These are phyloP conservation scores for Nakataea oryzae DNA, from an alignment of 2,329 filamentous ascomycete species.

Conservation along the genomic window DNA sequence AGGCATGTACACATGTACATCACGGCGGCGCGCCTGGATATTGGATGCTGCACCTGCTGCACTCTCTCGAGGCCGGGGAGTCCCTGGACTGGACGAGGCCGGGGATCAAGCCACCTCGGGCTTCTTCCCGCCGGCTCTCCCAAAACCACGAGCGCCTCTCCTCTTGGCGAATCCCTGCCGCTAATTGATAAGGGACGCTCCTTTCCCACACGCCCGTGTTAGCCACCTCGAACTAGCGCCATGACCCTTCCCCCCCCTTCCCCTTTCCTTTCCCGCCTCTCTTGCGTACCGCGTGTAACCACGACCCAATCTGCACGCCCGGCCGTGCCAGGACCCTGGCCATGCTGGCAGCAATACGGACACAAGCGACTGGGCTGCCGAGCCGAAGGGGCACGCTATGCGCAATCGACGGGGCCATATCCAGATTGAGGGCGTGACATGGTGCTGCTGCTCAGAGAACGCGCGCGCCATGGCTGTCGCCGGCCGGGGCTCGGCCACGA, in stretches of 20 bases:
- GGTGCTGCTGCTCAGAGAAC: too few relatives aligned
- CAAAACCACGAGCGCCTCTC: not conserved
- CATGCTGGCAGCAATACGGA: too few relatives aligned
- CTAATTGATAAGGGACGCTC: not conserved
- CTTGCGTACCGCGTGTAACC: not conserved
- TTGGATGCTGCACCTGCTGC: too few relatives aligned
- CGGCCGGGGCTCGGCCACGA: too few relatives aligned
- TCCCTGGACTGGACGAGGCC: not conserved
- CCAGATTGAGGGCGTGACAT: too few relatives aligned
- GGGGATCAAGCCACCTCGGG: not conserved
- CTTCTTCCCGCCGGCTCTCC: not conserved
- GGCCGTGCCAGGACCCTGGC: too few relatives aligned
- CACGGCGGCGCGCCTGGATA: too few relatives aligned
- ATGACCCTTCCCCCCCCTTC: too few relatives aligned
- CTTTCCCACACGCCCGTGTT: not conserved
- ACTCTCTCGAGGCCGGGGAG: not conserved
- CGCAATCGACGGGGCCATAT: too few relatives aligned
- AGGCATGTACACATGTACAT: not conserved
- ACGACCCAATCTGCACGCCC: not conserved
- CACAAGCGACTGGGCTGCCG: too few relatives aligned
- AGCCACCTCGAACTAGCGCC: not conserved
- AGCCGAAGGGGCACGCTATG: too few relatives aligned
- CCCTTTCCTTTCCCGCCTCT: not conserved
- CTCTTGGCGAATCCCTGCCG: not conserved
- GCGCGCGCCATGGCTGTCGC: too few relatives aligned